Evolutionary conservation across 2,329 filamentous ascomycete species (phyloP), one percentile per base, ranked within the genome.

Genomic region (Domatiomyces globalis): DNA sequence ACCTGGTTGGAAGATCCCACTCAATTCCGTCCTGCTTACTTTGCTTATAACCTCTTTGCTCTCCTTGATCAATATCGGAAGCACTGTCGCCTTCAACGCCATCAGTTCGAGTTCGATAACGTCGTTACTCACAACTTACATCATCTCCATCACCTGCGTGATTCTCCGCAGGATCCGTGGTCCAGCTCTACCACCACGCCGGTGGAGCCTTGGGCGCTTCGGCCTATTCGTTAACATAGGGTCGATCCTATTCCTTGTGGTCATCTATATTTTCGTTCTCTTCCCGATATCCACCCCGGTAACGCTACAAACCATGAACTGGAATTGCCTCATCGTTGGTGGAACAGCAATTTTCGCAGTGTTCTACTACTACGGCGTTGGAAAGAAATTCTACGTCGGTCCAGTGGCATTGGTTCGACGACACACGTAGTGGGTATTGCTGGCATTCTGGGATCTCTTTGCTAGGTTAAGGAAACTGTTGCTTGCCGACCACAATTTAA

Each of bases 1-100:
- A 25, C 22, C 22, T 25, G 22, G 22, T 25, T 25, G 22, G 22
- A 25, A 25, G 22, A 25, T 25, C 22, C 22, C 22, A 25, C 22
- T 25, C 3, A 25, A 25, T 6, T 25, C 22, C 22, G 22, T 25
- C 22, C 22, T 25, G 22, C 22, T 25, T 25, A 25, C 22, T 6
- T 25, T 25, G 22, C 22, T 25, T 25, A 25, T 25, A 25, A 69
- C 58, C 50, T 72, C 67, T 45, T 62, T 62, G 54, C 63, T 71
- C 51, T 75, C 72, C 55, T 51, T 58, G 18, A 46, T 60, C 55
- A 56, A 44, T 49, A 58, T 67, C 48, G 59, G 60, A 48, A 62
- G 61, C 18, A 66, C 63, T 36, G 64, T 66, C 3, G 69, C 67
- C 22, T 63, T 74, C 48, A 65, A 67, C 50, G 66, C 67, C 12